Conservation (phyloP, 495 filamentous ascomycete species). For the Aspergillus biplanus region DNA sequence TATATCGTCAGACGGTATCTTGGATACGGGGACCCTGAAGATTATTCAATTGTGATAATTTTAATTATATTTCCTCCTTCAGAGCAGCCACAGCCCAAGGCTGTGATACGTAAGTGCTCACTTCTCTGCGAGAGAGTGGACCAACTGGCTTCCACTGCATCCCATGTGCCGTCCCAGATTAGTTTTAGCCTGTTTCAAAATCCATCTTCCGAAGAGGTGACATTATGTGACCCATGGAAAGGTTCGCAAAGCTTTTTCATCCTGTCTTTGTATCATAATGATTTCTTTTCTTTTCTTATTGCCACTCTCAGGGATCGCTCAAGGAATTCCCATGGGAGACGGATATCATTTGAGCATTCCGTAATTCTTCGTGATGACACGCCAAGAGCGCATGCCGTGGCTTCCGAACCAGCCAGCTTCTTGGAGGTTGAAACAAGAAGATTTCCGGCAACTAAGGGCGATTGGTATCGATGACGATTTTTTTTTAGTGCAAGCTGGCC, state of each 20-base stretch:
- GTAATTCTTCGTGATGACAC: not conserved
- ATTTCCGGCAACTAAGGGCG: not conserved
- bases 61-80: not conserved
- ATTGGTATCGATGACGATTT: conserved; percentile 3
- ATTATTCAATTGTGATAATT: not conserved
- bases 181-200: conserved; percentile 26
- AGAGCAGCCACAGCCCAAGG: conserved; percentile 18
- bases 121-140: conserved; percentile 17
- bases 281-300: not conserved
- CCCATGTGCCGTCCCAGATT: conserved; percentile 29
- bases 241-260: not conserved
- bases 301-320: not conserved
- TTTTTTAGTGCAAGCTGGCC: not conserved
- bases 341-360: not conserved
- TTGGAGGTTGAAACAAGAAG: not conserved
- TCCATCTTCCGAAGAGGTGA: conserved; percentile 22
- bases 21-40: conserved; percentile 4
- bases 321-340: not conserved
- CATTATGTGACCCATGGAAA: not conserved
- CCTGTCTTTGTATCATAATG: not conserved
- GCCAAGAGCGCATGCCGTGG: not conserved
- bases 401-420: conserved; percentile 3
- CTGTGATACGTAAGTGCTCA: conserved; percentile 11
- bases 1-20: not conserved
- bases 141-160: conserved; percentile 6